These are phyloP conservation scores for Myxozyma geophila DNA, from an alignment of 805 yeast species.

Conservation along the genomic window DNA sequence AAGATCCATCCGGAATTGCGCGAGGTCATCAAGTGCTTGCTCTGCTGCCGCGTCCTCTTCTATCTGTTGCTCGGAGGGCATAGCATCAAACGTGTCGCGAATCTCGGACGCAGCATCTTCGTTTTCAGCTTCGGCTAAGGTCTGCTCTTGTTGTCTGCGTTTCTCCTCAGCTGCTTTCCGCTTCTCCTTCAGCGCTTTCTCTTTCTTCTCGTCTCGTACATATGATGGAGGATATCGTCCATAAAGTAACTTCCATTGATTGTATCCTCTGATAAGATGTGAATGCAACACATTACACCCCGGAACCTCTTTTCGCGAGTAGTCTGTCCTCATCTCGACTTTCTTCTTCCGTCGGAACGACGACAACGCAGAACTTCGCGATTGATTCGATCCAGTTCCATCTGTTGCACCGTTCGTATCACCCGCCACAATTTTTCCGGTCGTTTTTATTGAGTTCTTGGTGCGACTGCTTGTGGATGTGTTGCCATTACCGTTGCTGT, in stretches of 20 bases:
- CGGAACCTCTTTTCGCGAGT: conserved; percentile 35
- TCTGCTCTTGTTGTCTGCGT: background rate
- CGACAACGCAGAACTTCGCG: conserved; percentile 16
- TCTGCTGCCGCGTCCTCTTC: conserved; percentile 11
- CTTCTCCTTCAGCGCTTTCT: conserved; percentile 8
- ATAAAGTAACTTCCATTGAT: conserved; percentile 30
- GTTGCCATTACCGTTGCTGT: conserved; percentile 6
- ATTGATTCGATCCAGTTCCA: background rate
- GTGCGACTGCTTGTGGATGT: background rate
- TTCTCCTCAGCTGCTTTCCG: conserved; percentile 1
- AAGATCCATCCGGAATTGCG: conserved; percentile 20
- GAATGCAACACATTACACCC: conserved; percentile 32
- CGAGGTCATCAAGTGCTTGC: conserved; percentile 15
- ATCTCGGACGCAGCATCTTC: conserved; percentile 1
- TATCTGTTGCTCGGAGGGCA: background rate
- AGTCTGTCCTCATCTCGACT: conserved; percentile 30
- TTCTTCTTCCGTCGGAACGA: conserved; percentile 30
- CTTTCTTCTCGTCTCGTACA: conserved; percentile 12
- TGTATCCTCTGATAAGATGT: conserved; percentile 33
- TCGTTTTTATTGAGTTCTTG: conserved; percentile 2
- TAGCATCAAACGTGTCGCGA: background rate
- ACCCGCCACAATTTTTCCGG: conserved; percentile 5
- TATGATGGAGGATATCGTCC: conserved; percentile 29
- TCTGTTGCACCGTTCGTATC: conserved; percentile 3
- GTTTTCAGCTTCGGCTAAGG: background rate